phyloP scores from a whole-genome alignment of 1,284 basidiomycete genomes.

The Puccinia novopanici region DNA sequence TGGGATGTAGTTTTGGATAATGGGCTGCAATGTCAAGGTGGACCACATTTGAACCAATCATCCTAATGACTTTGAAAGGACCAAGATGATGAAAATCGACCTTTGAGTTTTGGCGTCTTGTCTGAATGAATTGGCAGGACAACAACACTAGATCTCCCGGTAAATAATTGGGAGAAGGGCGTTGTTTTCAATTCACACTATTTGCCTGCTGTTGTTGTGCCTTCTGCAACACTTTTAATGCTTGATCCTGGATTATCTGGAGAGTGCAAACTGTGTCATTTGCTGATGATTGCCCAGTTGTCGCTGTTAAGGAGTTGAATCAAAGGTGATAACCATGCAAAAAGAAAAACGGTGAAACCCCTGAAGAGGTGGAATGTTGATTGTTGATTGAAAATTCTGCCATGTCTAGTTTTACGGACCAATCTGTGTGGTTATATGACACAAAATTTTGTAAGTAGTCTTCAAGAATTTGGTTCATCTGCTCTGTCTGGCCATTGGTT shows the following conservation, averaged over 20 bases:
- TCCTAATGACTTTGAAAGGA: background rate
- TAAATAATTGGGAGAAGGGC: background rate
- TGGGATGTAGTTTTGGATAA: conserved; percentile 22
- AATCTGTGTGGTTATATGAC: conserved; percentile 14
- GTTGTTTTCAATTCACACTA: background rate
- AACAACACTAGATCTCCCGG: conserved; percentile 14
- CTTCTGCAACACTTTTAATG: too few relatives aligned
- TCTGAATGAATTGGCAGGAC: background rate
- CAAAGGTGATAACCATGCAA: background rate
- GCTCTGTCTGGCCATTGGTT: conserved; percentile 36
- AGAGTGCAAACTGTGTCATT: background rate
- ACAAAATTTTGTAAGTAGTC: conserved; percentile 17
- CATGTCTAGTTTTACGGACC: background rate
- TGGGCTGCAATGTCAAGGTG: background rate
- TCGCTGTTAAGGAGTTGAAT: background rate
- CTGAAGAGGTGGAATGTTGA: background rate
- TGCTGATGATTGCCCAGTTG: too few relatives aligned
- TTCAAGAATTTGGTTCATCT: conserved; percentile 23
- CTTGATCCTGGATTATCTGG: background rate
- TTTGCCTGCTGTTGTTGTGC: background rate
- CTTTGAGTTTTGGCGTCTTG: background rate
- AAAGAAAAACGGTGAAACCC: conserved; percentile 4
- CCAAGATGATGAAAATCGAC: conserved; percentile 19
- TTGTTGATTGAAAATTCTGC: conserved; percentile 22
- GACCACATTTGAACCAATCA: conserved; percentile 4